These are phyloP conservation scores for Tricholoma saponaceum DNA, from an alignment of 768 basidiomycete genomes.

Conservation along the genomic window DNA sequence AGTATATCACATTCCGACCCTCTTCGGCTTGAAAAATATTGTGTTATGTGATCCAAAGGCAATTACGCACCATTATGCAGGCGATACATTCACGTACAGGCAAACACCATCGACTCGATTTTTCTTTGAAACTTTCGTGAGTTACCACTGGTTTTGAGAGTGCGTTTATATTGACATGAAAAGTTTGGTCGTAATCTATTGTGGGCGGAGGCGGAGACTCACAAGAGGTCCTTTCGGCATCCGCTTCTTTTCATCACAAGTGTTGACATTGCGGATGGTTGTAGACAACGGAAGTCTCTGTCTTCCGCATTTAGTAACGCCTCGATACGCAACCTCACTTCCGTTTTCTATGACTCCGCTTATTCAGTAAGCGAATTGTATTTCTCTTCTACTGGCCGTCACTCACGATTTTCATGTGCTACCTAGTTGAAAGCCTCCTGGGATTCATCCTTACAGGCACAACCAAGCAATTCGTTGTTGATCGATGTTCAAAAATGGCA, in stretches of 20 bases:
- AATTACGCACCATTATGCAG: constrained; percentile 44
- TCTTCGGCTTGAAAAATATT: constrained; percentile 30
- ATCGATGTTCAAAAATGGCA: constrained; percentile 49
- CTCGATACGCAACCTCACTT: constrained; percentile 40
- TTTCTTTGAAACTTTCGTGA: constrained; percentile 37
- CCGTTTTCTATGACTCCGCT: constrained; percentile 47
- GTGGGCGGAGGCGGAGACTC: constrained; percentile 42
- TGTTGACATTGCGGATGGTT: background rate
- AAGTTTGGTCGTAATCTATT: constrained; percentile 39
- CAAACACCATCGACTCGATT: constrained; percentile 30
- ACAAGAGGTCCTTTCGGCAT: constrained; percentile 12
- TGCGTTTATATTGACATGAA: too few relatives aligned
- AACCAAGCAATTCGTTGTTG: constrained; percentile 34
- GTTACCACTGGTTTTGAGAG: too few relatives aligned
- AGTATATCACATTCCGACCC: constrained; percentile 36
- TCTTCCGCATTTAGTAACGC: constrained; percentile 51
- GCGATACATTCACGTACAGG: constrained; percentile 46
- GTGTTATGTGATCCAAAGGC: constrained; percentile 47
- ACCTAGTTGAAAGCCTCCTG: constrained; percentile 29
- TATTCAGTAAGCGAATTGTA: too few relatives aligned
- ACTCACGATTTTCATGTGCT: too few relatives aligned
- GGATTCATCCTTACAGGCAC: constrained; percentile 17
- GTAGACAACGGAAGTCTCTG: constrained; percentile 45
- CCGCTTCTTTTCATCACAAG: too few relatives aligned
- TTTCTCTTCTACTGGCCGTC: too few relatives aligned